Evolutionary conservation across 1,139 yeast genomes (phyloP).

Genomic region (Nakaseomyces uthaithaninus): DNA sequence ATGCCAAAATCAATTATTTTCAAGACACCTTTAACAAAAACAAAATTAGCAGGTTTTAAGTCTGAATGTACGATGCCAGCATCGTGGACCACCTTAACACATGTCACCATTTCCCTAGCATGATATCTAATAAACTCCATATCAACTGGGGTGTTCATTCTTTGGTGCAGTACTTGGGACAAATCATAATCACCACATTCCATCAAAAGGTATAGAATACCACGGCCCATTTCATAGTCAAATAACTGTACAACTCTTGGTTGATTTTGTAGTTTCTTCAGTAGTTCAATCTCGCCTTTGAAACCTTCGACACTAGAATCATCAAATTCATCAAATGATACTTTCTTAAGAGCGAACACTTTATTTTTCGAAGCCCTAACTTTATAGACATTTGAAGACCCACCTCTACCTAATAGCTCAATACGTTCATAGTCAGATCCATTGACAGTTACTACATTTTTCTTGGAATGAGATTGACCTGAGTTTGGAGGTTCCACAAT

Average conservation of each 20-base stretch:
- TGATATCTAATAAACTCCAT: slow-evolving; percentile 74
- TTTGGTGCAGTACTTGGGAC: slow-evolving; percentile 66
- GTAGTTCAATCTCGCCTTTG: slow-evolving; percentile 80
- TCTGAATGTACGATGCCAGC: slow-evolving; percentile 92
- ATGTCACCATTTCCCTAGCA: slow-evolving; percentile 68
- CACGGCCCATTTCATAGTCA: slow-evolving; percentile 62
- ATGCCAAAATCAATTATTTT: slow-evolving; percentile 95
- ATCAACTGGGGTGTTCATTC: slow-evolving; percentile 52
- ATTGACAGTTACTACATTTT: slow-evolving; percentile 39
- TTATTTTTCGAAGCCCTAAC: slow-evolving; percentile 53
- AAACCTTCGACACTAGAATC: slow-evolving; percentile 65
- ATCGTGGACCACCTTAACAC: slow-evolving; percentile 81
- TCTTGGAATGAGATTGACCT: slow-evolving; percentile 10
- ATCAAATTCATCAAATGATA: slow-evolving; percentile 73
- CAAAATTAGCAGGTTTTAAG: slow-evolving; percentile 89
- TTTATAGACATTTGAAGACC: slow-evolving; percentile 85
- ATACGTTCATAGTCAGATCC: slow-evolving; percentile 61
- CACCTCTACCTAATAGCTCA: slow-evolving; percentile 84
- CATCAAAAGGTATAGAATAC: slow-evolving; percentile 70
- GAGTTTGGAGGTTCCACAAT: slow-evolving; percentile 22
- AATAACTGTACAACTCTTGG: slow-evolving; percentile 71
- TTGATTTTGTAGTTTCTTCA: slow-evolving; percentile 51
- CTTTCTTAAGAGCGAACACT: slow-evolving; percentile 75
- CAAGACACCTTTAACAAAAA: slow-evolving; percentile 74
- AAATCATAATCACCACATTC: slow-evolving; percentile 93